These are phyloP conservation scores for Blastobotrys capitulatus DNA, from an alignment of 1,139 yeast genomes.

Conservation along the genomic window DNA sequence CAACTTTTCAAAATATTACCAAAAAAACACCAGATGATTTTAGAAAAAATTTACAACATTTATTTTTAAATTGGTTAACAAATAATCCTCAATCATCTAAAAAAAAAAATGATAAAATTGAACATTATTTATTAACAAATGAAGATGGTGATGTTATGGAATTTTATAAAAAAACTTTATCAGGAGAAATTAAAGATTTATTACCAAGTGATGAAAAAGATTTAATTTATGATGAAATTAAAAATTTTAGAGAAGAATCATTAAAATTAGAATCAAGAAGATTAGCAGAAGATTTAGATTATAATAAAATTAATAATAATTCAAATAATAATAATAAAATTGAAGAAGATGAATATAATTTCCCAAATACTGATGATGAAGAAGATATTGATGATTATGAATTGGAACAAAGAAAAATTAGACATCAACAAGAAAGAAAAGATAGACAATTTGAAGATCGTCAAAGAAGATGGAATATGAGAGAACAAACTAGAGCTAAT, in stretches of 20 bases:
- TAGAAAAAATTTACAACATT: conserved; percentile 6
- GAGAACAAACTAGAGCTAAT: conserved; percentile 22
- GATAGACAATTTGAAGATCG: conserved; percentile 21
- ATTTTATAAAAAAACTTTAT: conserved; percentile 9
- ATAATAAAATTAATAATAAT: conserved; percentile 14
- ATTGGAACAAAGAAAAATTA: conserved; percentile 2
- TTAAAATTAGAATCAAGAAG: conserved; percentile 23
- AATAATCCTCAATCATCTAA: conserved; percentile 2
- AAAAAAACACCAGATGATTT: conserved; percentile 8
- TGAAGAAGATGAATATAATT: conserved; percentile 3
- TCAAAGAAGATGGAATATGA: conserved; percentile 24
- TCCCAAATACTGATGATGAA: conserved; percentile 13
- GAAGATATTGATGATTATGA: conserved; percentile 12
- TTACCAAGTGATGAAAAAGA: conserved; percentile 28
- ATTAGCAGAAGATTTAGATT: conserved; percentile 22
- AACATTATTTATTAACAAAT: conserved; percentile 6
- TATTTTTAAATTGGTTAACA: conserved; percentile 9
- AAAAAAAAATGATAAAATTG: not conserved
- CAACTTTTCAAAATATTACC: conserved; percentile 6
- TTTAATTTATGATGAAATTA: conserved; percentile 28
- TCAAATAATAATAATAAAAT: not conserved
- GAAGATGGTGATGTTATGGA: conserved; percentile 11
- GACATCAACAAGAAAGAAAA: conserved; percentile 16
- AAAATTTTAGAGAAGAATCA: conserved; percentile 31
- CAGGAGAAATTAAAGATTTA: conserved; percentile 6